Base-by-base conservation (phyloP, 441 rosid genomes). In the Kokia cookei region DNA sequence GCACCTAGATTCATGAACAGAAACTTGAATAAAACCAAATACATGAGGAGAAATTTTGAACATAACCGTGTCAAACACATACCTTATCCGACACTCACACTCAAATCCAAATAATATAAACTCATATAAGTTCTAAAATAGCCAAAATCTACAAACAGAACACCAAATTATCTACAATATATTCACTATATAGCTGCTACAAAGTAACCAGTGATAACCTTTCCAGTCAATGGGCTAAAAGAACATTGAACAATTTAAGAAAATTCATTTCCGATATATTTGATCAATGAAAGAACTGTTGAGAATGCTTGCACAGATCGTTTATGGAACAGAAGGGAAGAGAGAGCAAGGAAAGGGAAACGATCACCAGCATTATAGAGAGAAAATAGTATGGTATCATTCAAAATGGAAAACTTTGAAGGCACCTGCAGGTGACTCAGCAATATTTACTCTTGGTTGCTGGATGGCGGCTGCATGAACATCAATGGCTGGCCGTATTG, bases 361-460 rank as follows among this genome's bases (percentile, higher is more conserved):
- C 14, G 4, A 1, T 9, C 27, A 63, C 24, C 47, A 40, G 12
- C 14, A n/a, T 62, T 37, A 37, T 14, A 1, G 12, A 24, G 66
- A 35, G 22, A 63, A 37, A n/a, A 40, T 64, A 40, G 4, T 12
- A 64, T 27, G 19, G 0, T 40, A 2, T 19, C 68, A 40, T 64
- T 40, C 29, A 40, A 19, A 48, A 40, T 19, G 11, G 68, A 17
- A 42, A 64, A 55, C 15, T 17, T 22, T 53, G 42, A 76, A 59
- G 24, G 53, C 32, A 91, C 98, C 97, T 88, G 83, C 83, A 4
- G 81, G 77, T 27, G 75, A 61, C 43, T 83, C 94, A 6, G 82
- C 80, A 57, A 80, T 19, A 67, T 84, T 74, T 6, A 77, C 75
- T 76, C 78, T 83, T 57, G 84, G 82, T 53, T 86, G 89, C 60